Conservation (phyloP, 179 eudicot species). For the Drosera spatulata region DNA sequence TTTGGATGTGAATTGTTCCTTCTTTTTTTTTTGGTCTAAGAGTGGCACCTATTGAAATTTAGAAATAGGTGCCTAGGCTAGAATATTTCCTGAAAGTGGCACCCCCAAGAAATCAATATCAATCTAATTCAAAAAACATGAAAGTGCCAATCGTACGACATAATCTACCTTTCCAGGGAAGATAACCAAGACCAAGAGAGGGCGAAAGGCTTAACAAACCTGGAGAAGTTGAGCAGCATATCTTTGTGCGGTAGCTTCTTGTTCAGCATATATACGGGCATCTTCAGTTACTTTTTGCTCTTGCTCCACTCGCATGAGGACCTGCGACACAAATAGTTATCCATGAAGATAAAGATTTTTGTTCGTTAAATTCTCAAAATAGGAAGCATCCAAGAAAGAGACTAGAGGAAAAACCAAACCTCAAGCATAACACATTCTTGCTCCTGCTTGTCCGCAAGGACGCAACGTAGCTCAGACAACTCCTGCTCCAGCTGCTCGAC, state of each 20-base stretch:
- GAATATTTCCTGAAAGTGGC: no score
- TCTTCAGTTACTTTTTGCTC: slow-evolving; percentile 97
- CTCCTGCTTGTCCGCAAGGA: slow-evolving; percentile 80
- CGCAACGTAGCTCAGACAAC: slow-evolving; percentile 61
- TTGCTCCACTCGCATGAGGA: slow-evolving; percentile 96
- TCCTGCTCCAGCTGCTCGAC: slow-evolving; percentile 88
- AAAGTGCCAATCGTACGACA: not conserved
- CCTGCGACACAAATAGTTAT: slow-evolving; percentile 25
- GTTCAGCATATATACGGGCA: slow-evolving; percentile 95
- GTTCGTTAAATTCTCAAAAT: not conserved
- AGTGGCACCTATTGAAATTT: no score
- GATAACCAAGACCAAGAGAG: not conserved
- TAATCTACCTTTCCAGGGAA: not conserved
- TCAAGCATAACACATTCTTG: slow-evolving; percentile 96
- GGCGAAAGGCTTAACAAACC: slow-evolving; percentile 22
- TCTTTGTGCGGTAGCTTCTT: slow-evolving; percentile 79
- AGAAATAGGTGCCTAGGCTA: no score
- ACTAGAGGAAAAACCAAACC: slow-evolving; percentile 27
- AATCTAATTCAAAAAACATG: not conserved
- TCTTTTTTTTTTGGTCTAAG: no score
- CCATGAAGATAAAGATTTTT: not conserved
- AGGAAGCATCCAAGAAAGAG: not conserved
- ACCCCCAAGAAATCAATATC: no score
- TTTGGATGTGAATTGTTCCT: no score
- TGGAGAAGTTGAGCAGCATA: slow-evolving; percentile 73